These are phyloP conservation scores for Daldinia grandis DNA, from an alignment of 495 filamentous ascomycete genomes.

Conservation along the genomic window DNA sequence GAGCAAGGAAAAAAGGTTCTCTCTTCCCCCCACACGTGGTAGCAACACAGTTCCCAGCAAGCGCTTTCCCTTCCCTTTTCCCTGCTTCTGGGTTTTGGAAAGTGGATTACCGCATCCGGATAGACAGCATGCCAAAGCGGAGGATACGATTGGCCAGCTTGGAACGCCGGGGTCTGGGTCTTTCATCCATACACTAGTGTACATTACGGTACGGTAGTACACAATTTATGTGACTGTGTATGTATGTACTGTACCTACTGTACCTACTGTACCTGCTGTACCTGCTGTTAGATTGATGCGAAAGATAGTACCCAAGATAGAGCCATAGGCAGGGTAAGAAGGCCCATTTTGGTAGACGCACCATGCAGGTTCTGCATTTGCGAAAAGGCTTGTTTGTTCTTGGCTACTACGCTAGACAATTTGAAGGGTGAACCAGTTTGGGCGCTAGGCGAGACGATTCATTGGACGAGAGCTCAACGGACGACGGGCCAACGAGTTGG, in stretches of 20 bases:
- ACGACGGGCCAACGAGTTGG: not conserved
- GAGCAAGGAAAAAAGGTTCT: not conserved
- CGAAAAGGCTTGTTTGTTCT: constrained; percentile 39
- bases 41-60: constrained; percentile 18
- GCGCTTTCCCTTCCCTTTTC: not conserved
- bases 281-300: not conserved
- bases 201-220: too few species aligned
- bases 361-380: constrained; percentile 37
- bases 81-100: constrained; percentile 3
- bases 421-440: constrained; percentile 6
- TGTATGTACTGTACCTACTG: constrained; percentile 19
- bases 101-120: constrained; percentile 36
- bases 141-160: constrained; percentile 13
- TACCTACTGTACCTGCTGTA: constrained; percentile 23
- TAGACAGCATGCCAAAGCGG: constrained; percentile 1
- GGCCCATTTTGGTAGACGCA: constrained; percentile 16
- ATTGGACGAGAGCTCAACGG: constrained; percentile 19
- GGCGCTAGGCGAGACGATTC: not conserved
- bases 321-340: not conserved
- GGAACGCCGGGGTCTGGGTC: constrained; percentile 14
- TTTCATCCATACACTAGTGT: too few species aligned
- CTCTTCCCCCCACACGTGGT: constrained; percentile 29
- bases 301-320: constrained; percentile 1
- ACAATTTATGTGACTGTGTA: not conserved
- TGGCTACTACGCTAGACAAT: constrained; percentile 31